phyloP scores from a whole-genome alignment of 2,329 filamentous ascomycete species.

The Drechslera avenae region DNA sequence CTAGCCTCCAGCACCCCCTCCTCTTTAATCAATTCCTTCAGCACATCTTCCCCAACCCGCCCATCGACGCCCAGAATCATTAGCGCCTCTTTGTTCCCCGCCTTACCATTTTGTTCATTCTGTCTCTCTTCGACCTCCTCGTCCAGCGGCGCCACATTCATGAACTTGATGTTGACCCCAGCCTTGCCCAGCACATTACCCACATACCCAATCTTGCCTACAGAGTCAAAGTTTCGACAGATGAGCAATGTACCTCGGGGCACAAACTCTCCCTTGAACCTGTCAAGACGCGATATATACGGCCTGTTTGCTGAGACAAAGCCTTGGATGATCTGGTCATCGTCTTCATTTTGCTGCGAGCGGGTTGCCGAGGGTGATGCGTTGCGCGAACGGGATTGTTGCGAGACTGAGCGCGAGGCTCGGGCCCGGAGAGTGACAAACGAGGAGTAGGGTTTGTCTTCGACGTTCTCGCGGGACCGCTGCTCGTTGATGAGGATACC shows the following conservation, averaged over 20 bases:
- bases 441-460: slow-evolving; percentile 69
- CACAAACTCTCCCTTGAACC: slow-evolving; percentile 74
- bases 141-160: slow-evolving; percentile 71
- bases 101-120: slow-evolving; percentile 21
- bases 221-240: slow-evolving; percentile 79
- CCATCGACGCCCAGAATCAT: slow-evolving; percentile 81
- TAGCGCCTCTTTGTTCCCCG: slow-evolving; percentile 67
- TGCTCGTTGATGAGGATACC: slow-evolving; percentile 79
- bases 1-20: slow-evolving; percentile 60
- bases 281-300: slow-evolving; percentile 74
- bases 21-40: slow-evolving; percentile 54
- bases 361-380: slow-evolving; percentile 37
- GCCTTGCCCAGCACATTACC: slow-evolving; percentile 71
- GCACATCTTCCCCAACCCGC: slow-evolving; percentile 63
- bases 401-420: slow-evolving; percentile 45
- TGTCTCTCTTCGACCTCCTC: slow-evolving; percentile 39
- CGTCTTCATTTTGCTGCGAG: slow-evolving; percentile 19
- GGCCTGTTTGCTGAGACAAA: slow-evolving; percentile 68
- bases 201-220: slow-evolving; percentile 81
- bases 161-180: slow-evolving; percentile 78
- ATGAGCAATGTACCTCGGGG: slow-evolving; percentile 78
- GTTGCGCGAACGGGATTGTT: slow-evolving; percentile 30
- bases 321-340: slow-evolving; percentile 65
- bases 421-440: slow-evolving; percentile 71
- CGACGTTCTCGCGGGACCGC: slow-evolving; percentile 64